These are phyloP conservation scores for Colletotrichum abscissum DNA, from an alignment of 2,329 filamentous ascomycete genomes.

Conservation along the genomic window DNA sequence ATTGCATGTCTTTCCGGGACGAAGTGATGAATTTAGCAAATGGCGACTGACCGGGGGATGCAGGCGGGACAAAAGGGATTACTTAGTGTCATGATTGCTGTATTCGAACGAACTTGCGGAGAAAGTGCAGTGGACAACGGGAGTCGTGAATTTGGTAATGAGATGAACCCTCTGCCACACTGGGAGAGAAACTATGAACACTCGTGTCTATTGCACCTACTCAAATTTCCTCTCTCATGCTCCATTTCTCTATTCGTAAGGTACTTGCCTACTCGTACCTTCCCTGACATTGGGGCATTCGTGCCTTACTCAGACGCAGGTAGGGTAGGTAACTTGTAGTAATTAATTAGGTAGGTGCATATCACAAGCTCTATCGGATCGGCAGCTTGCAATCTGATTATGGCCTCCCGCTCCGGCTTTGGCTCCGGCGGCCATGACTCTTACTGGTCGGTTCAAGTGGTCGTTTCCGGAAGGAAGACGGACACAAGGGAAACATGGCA, in stretches of 20 bases:
- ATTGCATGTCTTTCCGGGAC: background rate
- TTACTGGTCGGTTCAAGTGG: background rate
- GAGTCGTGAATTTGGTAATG: background rate
- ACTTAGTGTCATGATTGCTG: no score
- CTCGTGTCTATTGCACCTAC: background rate
- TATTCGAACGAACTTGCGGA: no score
- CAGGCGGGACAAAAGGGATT: background rate
- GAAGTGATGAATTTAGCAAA: background rate
- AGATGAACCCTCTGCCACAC: background rate
- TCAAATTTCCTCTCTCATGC: background rate
- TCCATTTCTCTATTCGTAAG: background rate
- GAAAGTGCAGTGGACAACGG: background rate
- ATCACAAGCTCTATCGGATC: background rate
- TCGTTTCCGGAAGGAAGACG: constrained; percentile 1
- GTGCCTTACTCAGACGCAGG: background rate
- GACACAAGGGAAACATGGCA: background rate
- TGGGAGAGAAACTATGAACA: background rate
- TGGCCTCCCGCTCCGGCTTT: background rate
- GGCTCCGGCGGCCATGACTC: background rate
- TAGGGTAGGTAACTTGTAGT: background rate
- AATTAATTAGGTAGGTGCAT: background rate
- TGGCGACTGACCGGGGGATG: background rate
- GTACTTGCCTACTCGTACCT: background rate
- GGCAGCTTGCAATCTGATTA: background rate
- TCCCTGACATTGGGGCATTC: no score